Base-by-base conservation (phyloP, 768 basidiomycete species). In the Paxillus involutus region DNA sequence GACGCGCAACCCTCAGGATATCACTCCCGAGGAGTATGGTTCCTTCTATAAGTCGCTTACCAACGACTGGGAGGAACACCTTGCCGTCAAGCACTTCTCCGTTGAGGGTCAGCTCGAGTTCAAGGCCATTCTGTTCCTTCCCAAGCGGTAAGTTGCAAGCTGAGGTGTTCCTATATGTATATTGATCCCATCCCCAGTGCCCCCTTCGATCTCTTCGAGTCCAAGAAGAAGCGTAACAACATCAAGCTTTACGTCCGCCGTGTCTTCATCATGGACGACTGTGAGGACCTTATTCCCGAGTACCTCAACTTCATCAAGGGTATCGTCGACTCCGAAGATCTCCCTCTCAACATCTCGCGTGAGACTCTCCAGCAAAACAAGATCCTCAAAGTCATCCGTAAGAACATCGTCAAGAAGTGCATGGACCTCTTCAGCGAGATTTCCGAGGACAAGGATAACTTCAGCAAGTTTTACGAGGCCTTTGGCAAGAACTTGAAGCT, bases 201-300 rank as follows among this genome's bases (percentile, higher is more conserved):
- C 42, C 97, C 97, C 49, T 98, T 98, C 76, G 97, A 99, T 70
- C 89, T 99, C 72, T 99, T 99, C 78, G 97, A 99, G 81, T 91
- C 91, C 57, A 98, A 99, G 89, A 98, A 98, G 91, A 98, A 98
- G 86, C 92, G 96, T 68, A 98, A 98, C 85, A 98, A 98, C 89
- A 98, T 99, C 84, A 99, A 99, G 80, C 94, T 99, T 72, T 99
- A 98, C 72, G 97, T 99, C 64, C 93, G 97, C 80, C 94, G 97
- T 53, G 96, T 98, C 68, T 98, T 99, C 83, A 98, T 99, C 84
- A 98, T 97, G 93, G 97, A 99, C 77, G 95, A 97, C 75, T 98
- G 96, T 73, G 96, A 98, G 80, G 97, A 99, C 69, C 80, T 97
- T 71, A 98, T 96, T 69, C 96, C 96, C 63, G 96, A 98, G 74